A percentile compares a stretch with the other conserved stretches of the same genome.
phyloP scores from a whole-genome alignment of 140 eudicot genomes.

The Ambrosia hybrid region DNA sequence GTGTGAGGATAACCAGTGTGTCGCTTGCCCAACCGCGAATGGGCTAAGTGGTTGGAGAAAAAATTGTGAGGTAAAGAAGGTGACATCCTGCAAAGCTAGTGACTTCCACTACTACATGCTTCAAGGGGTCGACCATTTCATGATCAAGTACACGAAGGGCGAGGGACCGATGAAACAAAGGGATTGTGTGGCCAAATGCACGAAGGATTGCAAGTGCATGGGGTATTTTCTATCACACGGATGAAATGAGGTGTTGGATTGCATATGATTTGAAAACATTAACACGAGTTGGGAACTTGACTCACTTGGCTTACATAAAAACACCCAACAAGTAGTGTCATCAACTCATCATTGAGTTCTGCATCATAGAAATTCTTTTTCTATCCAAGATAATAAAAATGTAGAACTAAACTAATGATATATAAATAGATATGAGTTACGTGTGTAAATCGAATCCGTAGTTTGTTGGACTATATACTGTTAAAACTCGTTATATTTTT shows the following conservation, averaged over 20 bases:
- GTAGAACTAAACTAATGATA: too few relatives aligned
- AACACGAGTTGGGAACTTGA: constrained; percentile 39
- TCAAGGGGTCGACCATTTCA: constrained; percentile 55
- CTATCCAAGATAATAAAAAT: too few relatives aligned
- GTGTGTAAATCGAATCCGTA: too few relatives aligned
- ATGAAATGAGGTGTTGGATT: constrained; percentile 52
- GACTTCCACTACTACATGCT: constrained; percentile 44
- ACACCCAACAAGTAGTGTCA: constrained; percentile 28
- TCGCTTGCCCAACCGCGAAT: constrained; percentile 53
- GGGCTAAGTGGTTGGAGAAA: constrained; percentile 59
- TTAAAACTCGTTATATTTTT: too few relatives aligned
- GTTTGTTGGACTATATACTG: too few relatives aligned
- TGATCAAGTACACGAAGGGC: constrained; percentile 41
- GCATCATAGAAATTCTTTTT: too few relatives aligned
- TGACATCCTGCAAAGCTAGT: constrained; percentile 34
- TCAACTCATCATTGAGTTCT: too few relatives aligned
- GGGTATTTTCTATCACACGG: constrained; percentile 55
- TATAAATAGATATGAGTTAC: too few relatives aligned
- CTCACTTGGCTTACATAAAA: constrained; percentile 43
- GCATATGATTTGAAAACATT: constrained; percentile 56
- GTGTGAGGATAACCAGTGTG: constrained; percentile 59
- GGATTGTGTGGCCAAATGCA: constrained; percentile 47
- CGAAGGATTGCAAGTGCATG: constrained; percentile 56
- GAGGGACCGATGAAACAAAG: constrained; percentile 35
- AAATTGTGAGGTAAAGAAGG: constrained; percentile 37